Evolutionary conservation across 2,329 filamentous ascomycete species (phyloP).

Genomic region (Alternaria sp.): DNA sequence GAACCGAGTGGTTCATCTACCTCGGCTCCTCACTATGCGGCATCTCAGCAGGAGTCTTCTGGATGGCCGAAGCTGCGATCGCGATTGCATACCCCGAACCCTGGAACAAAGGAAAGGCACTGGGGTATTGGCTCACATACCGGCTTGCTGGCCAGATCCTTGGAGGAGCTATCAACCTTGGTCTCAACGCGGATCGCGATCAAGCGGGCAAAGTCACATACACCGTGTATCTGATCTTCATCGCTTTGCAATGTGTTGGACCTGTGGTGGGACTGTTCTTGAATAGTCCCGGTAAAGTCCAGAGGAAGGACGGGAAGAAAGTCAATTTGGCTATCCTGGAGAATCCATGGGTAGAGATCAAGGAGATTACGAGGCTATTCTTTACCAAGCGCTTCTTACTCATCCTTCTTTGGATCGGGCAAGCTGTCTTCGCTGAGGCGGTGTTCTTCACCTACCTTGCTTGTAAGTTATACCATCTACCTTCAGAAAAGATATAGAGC

Average conservation of each 20-base stretch:
- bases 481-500: background rate
- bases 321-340: constrained; percentile 66
- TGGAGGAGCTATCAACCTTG: constrained; percentile 74
- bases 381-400: constrained; percentile 67
- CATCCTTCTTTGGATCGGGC: constrained; percentile 70
- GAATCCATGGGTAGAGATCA: constrained; percentile 65
- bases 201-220: constrained; percentile 71
- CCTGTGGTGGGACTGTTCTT: constrained; percentile 70
- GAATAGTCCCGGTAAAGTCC: constrained; percentile 65
- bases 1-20: constrained; percentile 71
- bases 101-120: constrained; percentile 49
- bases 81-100: constrained; percentile 75
- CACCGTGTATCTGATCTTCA: constrained; percentile 72
- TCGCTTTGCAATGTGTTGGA: constrained; percentile 70
- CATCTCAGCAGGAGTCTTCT: constrained; percentile 74
- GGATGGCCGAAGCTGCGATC: constrained; percentile 77
- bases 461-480: constrained; percentile 28
- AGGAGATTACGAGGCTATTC: constrained; percentile 64
- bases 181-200: constrained; percentile 65
- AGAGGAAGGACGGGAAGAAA: constrained; percentile 68
- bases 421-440: constrained; percentile 73
- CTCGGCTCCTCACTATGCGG: constrained; percentile 73
- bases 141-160: constrained; percentile 70
- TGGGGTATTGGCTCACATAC: constrained; percentile 72
- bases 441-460: constrained; percentile 74